A percentile compares a stretch with the other conserved stretches of the same genome.
These are phyloP conservation scores for Curvularia sp. DNA, from an alignment of 2,329 filamentous ascomycete genomes.

Conservation along the genomic window DNA sequence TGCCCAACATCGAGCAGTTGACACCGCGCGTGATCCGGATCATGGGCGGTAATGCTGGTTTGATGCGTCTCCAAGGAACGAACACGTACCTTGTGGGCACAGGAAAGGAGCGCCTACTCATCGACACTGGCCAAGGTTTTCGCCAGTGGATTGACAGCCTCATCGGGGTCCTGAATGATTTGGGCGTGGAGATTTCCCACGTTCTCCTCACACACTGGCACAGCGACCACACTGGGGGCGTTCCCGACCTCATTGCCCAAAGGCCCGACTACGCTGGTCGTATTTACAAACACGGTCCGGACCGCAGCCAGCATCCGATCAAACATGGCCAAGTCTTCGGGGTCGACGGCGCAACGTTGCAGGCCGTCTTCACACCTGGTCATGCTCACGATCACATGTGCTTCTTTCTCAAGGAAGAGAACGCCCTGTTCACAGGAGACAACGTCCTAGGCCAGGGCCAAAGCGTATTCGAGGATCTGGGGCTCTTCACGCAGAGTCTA, in stretches of 20 bases:
- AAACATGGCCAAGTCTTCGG: conserved; percentile 48
- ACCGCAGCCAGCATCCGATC: conserved; percentile 43
- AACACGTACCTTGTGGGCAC: conserved; percentile 5
- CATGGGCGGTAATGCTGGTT: conserved; percentile 5
- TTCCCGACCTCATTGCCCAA: conserved; percentile 48
- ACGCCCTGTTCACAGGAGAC: conserved; percentile 50
- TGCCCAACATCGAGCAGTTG: no score
- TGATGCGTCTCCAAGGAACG: conserved; percentile 8
- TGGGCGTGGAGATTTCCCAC: conserved; percentile 45
- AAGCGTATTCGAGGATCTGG: no score
- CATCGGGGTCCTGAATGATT: conserved; percentile 42
- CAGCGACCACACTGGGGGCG: conserved; percentile 54
- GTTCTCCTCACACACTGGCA: conserved; percentile 57
- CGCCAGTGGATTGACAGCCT: conserved; percentile 23
- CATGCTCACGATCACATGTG: conserved; percentile 47
- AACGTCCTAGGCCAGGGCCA: conserved; percentile 20
- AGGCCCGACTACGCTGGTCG: conserved; percentile 24
- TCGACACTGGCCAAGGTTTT: conserved; percentile 6
- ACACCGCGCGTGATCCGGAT: conserved; percentile 1
- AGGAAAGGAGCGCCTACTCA: neutral
- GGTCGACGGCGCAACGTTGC: conserved; percentile 52
- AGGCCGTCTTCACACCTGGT: conserved; percentile 37
- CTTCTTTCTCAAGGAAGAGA: conserved; percentile 46
- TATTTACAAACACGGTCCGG: conserved; percentile 52
- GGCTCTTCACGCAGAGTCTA: no score